A percentile compares a stretch with the other conserved stretches of the same genome.
Evolutionary conservation across 78 protist genomes (phyloP).

Genomic region (Dictyostelium brefeldianum): DNA sequence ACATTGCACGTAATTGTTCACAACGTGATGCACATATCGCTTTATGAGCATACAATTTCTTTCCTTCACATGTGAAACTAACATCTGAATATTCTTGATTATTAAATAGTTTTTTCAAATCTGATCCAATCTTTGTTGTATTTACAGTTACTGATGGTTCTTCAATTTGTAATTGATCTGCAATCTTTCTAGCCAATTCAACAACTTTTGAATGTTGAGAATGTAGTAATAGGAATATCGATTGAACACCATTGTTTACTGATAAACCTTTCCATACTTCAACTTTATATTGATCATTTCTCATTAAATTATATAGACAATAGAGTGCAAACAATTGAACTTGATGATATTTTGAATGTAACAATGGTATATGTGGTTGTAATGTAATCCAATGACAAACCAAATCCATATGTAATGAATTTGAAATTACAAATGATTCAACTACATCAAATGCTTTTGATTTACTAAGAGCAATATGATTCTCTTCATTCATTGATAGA

Average conservation of each 20-base stretch:
- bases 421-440: slow-evolving; percentile 52
- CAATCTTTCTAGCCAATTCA: slow-evolving; percentile 65
- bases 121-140: slow-evolving; percentile 73
- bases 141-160: slow-evolving; percentile 80
- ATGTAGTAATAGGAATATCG: slow-evolving; percentile 56
- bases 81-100: slow-evolving; percentile 70
- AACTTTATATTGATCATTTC: slow-evolving; percentile 80
- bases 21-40: slow-evolving; percentile 77
- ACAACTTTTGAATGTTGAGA: slow-evolving; percentile 65
- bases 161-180: slow-evolving; percentile 76
- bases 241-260: slow-evolving; percentile 78
- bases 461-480: slow-evolving; percentile 22
- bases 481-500: slow-evolving; percentile 79
- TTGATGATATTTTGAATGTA: slow-evolving; percentile 71
- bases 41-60: slow-evolving; percentile 74
- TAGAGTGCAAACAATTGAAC: slow-evolving; percentile 79
- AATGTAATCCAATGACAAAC: slow-evolving; percentile 81
- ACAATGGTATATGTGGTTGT: slow-evolving; percentile 73
- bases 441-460: slow-evolving; percentile 67
- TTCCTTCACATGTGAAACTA: slow-evolving; percentile 62
- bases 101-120: slow-evolving; percentile 60
- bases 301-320: slow-evolving; percentile 77
- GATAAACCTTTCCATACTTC: slow-evolving; percentile 81
- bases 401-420: slow-evolving; percentile 73
- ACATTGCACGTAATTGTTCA: slow-evolving; percentile 73